Conservation (phyloP, 1,284 basidiomycete genomes). For the Fomitopsis palustris region DNA sequence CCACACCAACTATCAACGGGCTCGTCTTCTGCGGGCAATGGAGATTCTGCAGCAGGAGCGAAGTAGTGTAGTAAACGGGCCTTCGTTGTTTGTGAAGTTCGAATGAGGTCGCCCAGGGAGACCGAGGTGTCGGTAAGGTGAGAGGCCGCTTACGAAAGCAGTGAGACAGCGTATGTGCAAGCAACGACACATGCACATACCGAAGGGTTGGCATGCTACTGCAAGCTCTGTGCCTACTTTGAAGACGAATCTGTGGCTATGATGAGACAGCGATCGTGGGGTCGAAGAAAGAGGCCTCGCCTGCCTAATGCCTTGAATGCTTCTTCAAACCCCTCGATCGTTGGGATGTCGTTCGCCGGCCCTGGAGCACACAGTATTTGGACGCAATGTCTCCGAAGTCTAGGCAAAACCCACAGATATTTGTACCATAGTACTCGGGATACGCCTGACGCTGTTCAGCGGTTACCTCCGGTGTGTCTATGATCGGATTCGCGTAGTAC, state of each 20-base stretch:
- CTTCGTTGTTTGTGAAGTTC: slow-evolving; percentile 69
- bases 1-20: slow-evolving; percentile 81
- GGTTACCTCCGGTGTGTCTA: slow-evolving; percentile 61
- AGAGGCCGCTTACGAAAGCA: slow-evolving; percentile 44
- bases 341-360: slow-evolving; percentile 60
- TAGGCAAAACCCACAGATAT: slow-evolving; percentile 56
- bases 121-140: slow-evolving; percentile 61
- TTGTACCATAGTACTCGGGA: slow-evolving; percentile 77
- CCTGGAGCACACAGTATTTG: slow-evolving; percentile 38
- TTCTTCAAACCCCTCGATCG: slow-evolving; percentile 74
- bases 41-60: slow-evolving; percentile 49
- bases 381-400: not conserved
- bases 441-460: slow-evolving; percentile 49
- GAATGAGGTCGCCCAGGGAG: slow-evolving; percentile 61
- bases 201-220: slow-evolving; percentile 83
- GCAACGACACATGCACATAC: slow-evolving; percentile 33
- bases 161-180: not conserved
- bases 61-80: slow-evolving; percentile 92
- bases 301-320: slow-evolving; percentile 83
- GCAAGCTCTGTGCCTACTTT: slow-evolving; percentile 79
- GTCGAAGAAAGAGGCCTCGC: slow-evolving; percentile 34
- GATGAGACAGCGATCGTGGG: not conserved
- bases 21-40: slow-evolving; percentile 46
- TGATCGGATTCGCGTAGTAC: slow-evolving; percentile 86
- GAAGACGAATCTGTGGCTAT: slow-evolving; percentile 63